These are phyloP conservation scores for Heliamphora pulchella DNA, from an alignment of 179 eudicot genomes.

Conservation along the genomic window DNA sequence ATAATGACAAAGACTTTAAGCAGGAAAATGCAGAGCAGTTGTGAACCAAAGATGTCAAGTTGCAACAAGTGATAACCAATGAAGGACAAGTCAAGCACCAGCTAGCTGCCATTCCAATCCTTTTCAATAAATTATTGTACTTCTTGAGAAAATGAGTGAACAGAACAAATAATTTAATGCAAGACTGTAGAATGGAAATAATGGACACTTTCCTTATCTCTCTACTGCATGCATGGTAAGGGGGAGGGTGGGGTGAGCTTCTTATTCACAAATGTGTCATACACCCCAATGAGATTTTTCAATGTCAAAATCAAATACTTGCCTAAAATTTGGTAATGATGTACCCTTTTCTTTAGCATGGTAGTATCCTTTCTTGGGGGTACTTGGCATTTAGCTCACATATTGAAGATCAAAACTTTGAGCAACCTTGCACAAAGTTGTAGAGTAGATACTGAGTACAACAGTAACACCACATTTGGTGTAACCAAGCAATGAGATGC, in stretches of 20 bases:
- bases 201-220: too few species aligned
- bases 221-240: not conserved
- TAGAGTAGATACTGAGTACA: too few species aligned
- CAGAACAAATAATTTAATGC: not conserved
- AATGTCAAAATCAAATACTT: not conserved
- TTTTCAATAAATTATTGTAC: not conserved
- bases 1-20: too few species aligned
- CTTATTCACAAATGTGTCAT: too few species aligned
- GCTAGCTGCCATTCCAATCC: slow-evolving; percentile 10
- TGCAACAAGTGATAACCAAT: too few species aligned
- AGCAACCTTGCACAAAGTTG: not conserved
- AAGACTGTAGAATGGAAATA: not conserved
- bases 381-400: not conserved
- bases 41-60: too few species aligned
- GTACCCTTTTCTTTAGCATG: not conserved
- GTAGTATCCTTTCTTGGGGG: not conserved
- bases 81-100: not conserved
- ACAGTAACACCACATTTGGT: too few species aligned
- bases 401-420: not conserved
- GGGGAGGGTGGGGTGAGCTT: too few species aligned
- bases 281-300: too few species aligned
- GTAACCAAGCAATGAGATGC: too few species aligned
- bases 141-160: not conserved
- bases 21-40: too few species aligned
- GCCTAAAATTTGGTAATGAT: not conserved